Conservation (phyloP, 2,329 filamentous ascomycete species). For the Fusarium acutatum region DNA sequence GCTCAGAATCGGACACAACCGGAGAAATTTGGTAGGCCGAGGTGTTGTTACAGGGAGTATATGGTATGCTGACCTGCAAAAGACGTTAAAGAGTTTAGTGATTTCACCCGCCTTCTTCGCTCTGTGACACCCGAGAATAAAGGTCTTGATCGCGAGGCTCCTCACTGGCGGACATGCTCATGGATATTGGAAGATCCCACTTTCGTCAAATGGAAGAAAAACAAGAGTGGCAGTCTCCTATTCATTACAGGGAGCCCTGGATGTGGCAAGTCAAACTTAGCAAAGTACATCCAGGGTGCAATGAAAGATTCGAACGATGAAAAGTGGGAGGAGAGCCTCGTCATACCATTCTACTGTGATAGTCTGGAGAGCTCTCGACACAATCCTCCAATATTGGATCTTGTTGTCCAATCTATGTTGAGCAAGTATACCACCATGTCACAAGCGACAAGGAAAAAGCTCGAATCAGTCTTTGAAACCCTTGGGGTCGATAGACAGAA, state of each 20-base stretch:
- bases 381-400: constrained; percentile 31
- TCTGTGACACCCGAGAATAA: constrained; percentile 26
- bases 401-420: constrained; percentile 21
- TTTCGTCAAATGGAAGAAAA: constrained; percentile 24
- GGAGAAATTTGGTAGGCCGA: constrained; percentile 18
- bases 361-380: constrained; percentile 28
- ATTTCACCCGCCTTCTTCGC: constrained; percentile 19
- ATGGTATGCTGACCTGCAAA: not conserved
- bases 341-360: constrained; percentile 34
- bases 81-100: constrained; percentile 21
- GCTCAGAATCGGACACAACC: not conserved
- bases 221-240: constrained; percentile 16
- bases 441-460: constrained; percentile 3
- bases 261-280: constrained; percentile 32
- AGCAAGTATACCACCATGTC: constrained; percentile 19
- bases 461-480: constrained; percentile 17
- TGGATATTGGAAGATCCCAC: constrained; percentile 24
- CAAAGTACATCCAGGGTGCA: constrained; percentile 30
- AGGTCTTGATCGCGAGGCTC: constrained; percentile 27
- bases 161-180: constrained; percentile 29
- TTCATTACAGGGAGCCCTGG: constrained; percentile 33
- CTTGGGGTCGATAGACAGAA: constrained; percentile 3
- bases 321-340: constrained; percentile 6
- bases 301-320: constrained; percentile 14
- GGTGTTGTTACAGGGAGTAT: not conserved